Percentiles rank a stretch among this genome's conserved stretches.
Conservation (phyloP, 78 protist genomes). For the Acrasis kona region DNA sequence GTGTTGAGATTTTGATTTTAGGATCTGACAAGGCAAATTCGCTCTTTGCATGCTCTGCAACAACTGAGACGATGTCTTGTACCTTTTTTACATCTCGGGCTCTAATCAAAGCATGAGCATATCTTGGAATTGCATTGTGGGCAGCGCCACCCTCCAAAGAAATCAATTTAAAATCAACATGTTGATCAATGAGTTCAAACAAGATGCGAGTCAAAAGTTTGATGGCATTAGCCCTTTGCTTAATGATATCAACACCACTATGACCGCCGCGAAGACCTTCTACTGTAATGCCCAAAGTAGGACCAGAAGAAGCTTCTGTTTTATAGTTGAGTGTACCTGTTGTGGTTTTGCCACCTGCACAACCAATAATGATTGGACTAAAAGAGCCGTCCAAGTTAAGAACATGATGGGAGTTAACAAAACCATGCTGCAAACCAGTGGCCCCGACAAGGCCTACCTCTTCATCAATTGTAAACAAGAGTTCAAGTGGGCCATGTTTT, state of each 20-base stretch:
- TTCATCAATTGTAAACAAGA: slow-evolving; percentile 31
- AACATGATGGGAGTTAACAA: neutral
- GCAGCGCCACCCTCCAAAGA: neutral
- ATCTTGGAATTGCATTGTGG: neutral
- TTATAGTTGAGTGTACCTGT: neutral
- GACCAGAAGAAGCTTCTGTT: neutral
- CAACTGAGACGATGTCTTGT: neutral
- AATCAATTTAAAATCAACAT: neutral
- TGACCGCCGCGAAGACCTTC: neutral
- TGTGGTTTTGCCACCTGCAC: slow-evolving; percentile 2
- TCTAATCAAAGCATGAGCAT: neutral
- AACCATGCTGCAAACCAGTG: neutral
- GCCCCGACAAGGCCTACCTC: slow-evolving; percentile 19
- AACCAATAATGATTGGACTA: slow-evolving; percentile 3
- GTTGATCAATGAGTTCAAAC: neutral
- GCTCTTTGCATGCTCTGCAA: neutral
- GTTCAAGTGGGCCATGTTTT: slow-evolving; percentile 21
- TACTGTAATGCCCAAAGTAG: neutral
- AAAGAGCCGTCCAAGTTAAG: slow-evolving; percentile 7
- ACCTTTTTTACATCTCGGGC: neutral
- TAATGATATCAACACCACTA: neutral
- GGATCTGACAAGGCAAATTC: neutral
- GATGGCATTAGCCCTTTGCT: neutral
- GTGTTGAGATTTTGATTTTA: no score
- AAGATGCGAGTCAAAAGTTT: neutral